Evolutionary conservation across 2,329 filamentous ascomycete species (phyloP), one percentile per base, ranked within the genome.

Genomic region (Botryotinia globosa): DNA sequence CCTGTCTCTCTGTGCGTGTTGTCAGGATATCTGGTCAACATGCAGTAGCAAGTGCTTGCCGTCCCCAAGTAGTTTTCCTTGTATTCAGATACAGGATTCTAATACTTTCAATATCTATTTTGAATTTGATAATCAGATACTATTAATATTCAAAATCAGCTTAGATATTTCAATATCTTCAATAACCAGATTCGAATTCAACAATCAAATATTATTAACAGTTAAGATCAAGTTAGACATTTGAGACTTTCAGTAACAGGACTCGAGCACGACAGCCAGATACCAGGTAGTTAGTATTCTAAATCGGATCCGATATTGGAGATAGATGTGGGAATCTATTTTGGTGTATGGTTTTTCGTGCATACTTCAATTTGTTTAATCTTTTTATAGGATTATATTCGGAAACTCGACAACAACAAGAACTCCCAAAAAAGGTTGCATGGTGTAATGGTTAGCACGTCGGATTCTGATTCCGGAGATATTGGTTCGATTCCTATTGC

Each of bases 391-490:
- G n/a, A n/a, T n/a, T n/a, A n/a, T n/a, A n/a, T n/a, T n/a, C n/a
- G n/a, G n/a, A n/a, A n/a, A n/a, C n/a, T 0, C 3, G 8, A 5
- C 4, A 8, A 59, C 29, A 29, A 42, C 25, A 62, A 42, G 16
- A 16, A 8, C 6, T 4, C 7, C 7, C 20, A 16, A 16, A 16
- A 16, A 2, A 16, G 69, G 69, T 72, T 67, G 45, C 59, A 72
- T 74, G 73, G 73, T 74, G 73, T 76, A 71, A 75, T 74, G 71
- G 75, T 75, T 48, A 76, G 75, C 71, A 75, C 73, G 74, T 75
- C 74, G 69, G 74, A 73, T 74, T 75, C 71, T 75, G 74, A 75
- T 72, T 75, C 74, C 74, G 74, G 74, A 75, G 73, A 75, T 75
- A 75, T 75, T 72, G 70, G 70, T 72, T 72, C 70, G 70, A 72